Evolutionary conservation across 75 land plant genomes (phyloP), one percentile per base, ranked within the genome.

Genomic region (Cupressus sempervirens): DNA sequence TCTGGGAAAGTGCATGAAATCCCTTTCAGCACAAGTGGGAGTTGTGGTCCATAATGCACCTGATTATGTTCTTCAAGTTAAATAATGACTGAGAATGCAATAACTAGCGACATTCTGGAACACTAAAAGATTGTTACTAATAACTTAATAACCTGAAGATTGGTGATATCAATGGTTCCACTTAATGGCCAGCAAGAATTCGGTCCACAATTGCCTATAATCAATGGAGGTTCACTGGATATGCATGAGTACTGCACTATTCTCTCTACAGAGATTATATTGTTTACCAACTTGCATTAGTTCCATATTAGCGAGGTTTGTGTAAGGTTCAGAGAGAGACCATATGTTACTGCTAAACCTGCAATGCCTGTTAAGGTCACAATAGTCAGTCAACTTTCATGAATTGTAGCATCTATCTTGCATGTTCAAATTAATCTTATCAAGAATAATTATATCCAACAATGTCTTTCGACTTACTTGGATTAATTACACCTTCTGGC

Each of bases 231-330:
- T 82, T 97, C 99, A 91, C 95, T 92, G 14, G 93, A 85, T 50
- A 97, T 84, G 62, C 29, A 29, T 16, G 87, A 87, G 80, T 95
- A 97, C 83, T 97, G 99, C 74, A 92, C 84, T 80, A 97, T 93
- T 80, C 99, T 88, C 84, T 97, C 99, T 14, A 97, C 97, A 26
- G 97, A 91, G 56, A 97, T 89, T n/a, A 97, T 94, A 56, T 87
- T 95, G 88, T 92, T 94, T 86, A 95, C 98, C 45, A 90, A 81
- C 67, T 91, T 83, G 86, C 98, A 95, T 9, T 94, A 46, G 65
- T 50, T 76, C 95, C 96, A 93, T 67, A 95, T 88, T 7, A 93
- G 88, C 83, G 77, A 81, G 7, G 93, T 86, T 86, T 90, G 94
- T 83, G 89, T 34, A 84, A 83, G 83, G 83, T 94, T 97, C 86